These are phyloP conservation scores for Sechiopsis laciniata DNA, from an alignment of 306 rosid species.

Conservation along the genomic window DNA sequence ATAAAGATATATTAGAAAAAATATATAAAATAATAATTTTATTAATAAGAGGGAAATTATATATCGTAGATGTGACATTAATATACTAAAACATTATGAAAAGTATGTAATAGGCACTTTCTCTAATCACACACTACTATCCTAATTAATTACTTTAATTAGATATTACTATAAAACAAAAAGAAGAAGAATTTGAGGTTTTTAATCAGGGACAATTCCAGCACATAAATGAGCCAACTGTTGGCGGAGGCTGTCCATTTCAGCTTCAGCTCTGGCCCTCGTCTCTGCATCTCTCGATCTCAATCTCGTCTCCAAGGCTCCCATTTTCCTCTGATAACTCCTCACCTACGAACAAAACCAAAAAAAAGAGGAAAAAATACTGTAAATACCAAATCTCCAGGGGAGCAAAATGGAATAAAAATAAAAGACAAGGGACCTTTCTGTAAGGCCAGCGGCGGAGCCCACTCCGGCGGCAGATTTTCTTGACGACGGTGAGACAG, in stretches of 20 bases:
- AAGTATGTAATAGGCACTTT: no score
- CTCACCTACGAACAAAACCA: constrained; percentile 25
- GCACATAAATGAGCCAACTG: constrained; percentile 28
- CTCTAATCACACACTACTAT: no score
- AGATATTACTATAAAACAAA: no score
- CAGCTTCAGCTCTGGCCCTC: constrained; percentile 34
- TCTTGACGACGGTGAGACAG: constrained; percentile 63
- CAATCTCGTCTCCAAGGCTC: constrained; percentile 22
- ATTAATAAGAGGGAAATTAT: no score
- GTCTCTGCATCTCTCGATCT: constrained; percentile 21
- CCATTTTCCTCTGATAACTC: constrained; percentile 39
- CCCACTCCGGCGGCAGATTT: constrained; percentile 48
- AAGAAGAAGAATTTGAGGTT: not conserved
- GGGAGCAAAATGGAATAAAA: not conserved
- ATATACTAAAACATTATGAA: no score
- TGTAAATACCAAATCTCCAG: not conserved
- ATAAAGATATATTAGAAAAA: no score
- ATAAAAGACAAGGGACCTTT: constrained; percentile 37
- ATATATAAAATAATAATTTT: no score
- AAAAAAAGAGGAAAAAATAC: not conserved
- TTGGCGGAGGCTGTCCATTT: constrained; percentile 43
- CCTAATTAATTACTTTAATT: no score
- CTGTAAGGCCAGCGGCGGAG: constrained; percentile 70
- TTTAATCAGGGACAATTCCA: constrained; percentile 11
- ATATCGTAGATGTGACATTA: no score